A percentile compares a stretch with the other conserved stretches of the same genome.
Evolutionary conservation across 2,329 filamentous ascomycete genomes (phyloP).

Genomic region (Epichloe hybrida): DNA sequence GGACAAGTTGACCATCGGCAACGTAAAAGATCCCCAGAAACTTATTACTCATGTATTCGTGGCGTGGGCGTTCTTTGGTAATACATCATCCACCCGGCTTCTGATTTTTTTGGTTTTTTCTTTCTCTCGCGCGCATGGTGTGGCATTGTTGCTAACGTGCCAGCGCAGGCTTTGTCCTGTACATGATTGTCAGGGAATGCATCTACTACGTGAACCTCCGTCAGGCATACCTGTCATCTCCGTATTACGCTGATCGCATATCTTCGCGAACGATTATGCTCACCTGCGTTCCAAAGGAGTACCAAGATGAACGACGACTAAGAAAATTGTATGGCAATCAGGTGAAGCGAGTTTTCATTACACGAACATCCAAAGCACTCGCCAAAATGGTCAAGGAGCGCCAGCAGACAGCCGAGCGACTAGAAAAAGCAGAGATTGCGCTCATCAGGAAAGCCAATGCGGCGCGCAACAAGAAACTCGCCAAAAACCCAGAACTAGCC

Average conservation of each 20-base stretch:
- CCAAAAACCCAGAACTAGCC: not conserved
- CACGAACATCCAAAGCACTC: constrained; percentile 61
- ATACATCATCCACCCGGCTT: not conserved
- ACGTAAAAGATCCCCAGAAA: constrained; percentile 46
- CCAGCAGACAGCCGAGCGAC: constrained; percentile 62
- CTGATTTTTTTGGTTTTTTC: not conserved
- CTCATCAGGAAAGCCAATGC: constrained; percentile 69
- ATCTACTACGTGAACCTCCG: constrained; percentile 88
- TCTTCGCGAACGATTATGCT: constrained; percentile 87
- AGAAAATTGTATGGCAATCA: constrained; percentile 69
- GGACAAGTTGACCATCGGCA: constrained; percentile 66
- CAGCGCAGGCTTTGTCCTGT: constrained; percentile 66
- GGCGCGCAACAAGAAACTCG: constrained; percentile 41
- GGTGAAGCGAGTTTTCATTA: constrained; percentile 76
- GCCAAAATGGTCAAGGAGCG: constrained; percentile 72
- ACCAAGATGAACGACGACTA: constrained; percentile 64
- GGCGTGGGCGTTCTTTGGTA: constrained; percentile 60
- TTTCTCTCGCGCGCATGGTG: not conserved
- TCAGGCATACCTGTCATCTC: constrained; percentile 81
- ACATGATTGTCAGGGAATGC: constrained; percentile 72
- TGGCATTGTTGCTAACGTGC: not conserved
- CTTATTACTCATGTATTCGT: constrained; percentile 75
- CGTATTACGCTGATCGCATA: constrained; percentile 69
- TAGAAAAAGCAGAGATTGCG: constrained; percentile 79
- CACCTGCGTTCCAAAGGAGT: constrained; percentile 66